Conservation (phyloP, 2,329 filamentous ascomycete species). For the Nemania sp. region DNA sequence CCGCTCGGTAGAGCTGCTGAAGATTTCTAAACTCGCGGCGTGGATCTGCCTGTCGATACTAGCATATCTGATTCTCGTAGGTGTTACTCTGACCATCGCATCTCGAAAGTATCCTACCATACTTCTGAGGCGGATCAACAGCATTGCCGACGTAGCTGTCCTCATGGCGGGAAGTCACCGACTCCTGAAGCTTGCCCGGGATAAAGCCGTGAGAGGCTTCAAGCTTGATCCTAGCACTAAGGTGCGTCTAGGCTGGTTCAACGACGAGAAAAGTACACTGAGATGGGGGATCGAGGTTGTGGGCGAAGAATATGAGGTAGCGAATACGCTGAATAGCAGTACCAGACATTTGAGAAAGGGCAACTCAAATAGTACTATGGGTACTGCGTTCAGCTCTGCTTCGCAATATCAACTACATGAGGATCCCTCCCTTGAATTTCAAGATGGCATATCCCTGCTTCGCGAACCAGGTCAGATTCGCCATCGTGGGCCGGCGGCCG, state of each 20-base stretch:
- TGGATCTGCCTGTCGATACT: constrained; percentile 12
- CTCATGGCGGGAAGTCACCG: constrained; percentile 9
- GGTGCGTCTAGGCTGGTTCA: constrained; percentile 22
- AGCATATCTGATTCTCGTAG: constrained; percentile 11
- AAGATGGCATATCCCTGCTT: neutral
- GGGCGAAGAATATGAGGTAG: neutral
- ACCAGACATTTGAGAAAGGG: too few species aligned
- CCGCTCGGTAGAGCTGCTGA: constrained; percentile 5
- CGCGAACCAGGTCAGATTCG: neutral
- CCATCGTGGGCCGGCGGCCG: too few species aligned
- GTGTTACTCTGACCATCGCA: neutral
- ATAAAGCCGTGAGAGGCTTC: neutral
- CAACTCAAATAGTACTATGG: too few species aligned
- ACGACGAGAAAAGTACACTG: neutral
- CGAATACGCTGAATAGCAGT: too few species aligned
- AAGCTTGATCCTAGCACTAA: constrained; percentile 2
- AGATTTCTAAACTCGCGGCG: constrained; percentile 17
- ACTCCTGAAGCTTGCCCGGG: constrained; percentile 1
- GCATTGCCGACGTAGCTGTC: constrained; percentile 10
- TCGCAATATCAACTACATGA: neutral
- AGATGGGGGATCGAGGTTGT: constrained; percentile 26
- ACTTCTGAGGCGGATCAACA: constrained; percentile 8
- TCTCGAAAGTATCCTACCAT: constrained; percentile 1
- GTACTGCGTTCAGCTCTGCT: too few species aligned
- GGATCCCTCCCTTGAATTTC: neutral